Evolutionary conservation across 768 basidiomycete genomes (phyloP).

Genomic region (Pisolithus tinctorius): DNA sequence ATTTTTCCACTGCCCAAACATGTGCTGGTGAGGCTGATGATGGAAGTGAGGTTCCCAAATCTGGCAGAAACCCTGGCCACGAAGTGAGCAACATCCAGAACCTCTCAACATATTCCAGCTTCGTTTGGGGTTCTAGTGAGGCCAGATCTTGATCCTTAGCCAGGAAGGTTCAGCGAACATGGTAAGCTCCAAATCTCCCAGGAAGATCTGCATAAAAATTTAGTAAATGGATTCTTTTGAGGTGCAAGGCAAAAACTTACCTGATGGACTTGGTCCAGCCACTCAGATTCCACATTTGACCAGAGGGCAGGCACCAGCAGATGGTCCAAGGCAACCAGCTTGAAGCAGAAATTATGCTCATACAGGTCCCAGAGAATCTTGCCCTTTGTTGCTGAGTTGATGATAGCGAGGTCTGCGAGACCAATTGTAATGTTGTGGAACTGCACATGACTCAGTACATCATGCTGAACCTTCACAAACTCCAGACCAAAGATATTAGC

Average conservation of each 20-base stretch:
- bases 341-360: conserved; percentile 12
- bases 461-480: neutral
- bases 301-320: neutral
- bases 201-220: too few relatives aligned
- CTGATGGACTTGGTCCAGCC: neutral
- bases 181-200: too few relatives aligned
- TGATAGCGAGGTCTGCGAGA: neutral
- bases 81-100: too few relatives aligned
- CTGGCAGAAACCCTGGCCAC: neutral
- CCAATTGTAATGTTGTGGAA: neutral
- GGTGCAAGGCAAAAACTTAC: neutral
- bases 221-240: too few relatives aligned
- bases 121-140: too few relatives aligned
- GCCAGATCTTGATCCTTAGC: too few relatives aligned
- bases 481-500: neutral
- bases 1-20: neutral
- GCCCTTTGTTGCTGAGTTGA: neutral
- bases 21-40: neutral
- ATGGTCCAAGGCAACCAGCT: conserved; percentile 12
- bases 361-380: conserved; percentile 14
- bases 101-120: too few relatives aligned
- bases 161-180: too few relatives aligned
- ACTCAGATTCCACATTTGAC: neutral
- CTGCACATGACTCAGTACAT: neutral
- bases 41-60: neutral